Conservation (phyloP, 768 basidiomycete genomes). For the Lactarius vividus region DNA sequence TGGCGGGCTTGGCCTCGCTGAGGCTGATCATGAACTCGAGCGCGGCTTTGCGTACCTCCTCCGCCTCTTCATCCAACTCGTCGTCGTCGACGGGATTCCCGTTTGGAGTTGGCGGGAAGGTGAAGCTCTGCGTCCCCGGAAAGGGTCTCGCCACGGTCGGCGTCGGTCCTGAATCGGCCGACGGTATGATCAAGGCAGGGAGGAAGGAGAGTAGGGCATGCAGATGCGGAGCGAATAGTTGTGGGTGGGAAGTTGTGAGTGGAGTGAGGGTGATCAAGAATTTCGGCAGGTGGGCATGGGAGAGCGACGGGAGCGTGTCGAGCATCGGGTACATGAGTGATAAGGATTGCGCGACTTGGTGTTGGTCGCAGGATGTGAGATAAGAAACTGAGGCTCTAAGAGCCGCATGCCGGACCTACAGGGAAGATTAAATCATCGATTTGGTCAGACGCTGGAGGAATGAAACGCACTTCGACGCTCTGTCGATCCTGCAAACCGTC, state of each 20-base stretch:
- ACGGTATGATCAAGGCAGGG: conserved; percentile 66
- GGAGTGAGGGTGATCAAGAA: conserved; percentile 72
- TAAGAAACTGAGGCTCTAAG: conserved; percentile 69
- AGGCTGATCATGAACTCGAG: conserved; percentile 82
- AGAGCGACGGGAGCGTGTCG: conserved; percentile 64
- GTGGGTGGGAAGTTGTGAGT: conserved; percentile 62
- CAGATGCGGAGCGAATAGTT: conserved; percentile 73
- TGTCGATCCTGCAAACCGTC: conserved; percentile 65
- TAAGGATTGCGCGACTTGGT: conserved; percentile 59
- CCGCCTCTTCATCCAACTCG: conserved; percentile 60
- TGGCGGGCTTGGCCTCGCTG: conserved; percentile 67
- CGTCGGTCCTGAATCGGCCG: conserved; percentile 51
- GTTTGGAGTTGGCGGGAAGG: conserved; percentile 41
- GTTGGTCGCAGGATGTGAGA: conserved; percentile 57
- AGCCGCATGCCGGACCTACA: conserved; percentile 69
- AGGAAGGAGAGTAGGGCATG: conserved; percentile 65
- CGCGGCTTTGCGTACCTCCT: conserved; percentile 67
- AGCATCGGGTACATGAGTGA: conserved; percentile 69
- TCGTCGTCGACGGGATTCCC: conserved; percentile 37
- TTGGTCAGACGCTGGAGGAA: background rate
- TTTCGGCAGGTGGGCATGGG: conserved; percentile 51
- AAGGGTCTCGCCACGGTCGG: conserved; percentile 51
- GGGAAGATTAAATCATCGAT: background rate
- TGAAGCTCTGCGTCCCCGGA: conserved; percentile 34
- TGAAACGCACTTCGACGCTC: conserved; percentile 55